A percentile compares a stretch with the other conserved stretches of the same genome.
Conservation (phyloP, 2,329 filamentous ascomycete species). For the Westerdykella ornata region DNA sequence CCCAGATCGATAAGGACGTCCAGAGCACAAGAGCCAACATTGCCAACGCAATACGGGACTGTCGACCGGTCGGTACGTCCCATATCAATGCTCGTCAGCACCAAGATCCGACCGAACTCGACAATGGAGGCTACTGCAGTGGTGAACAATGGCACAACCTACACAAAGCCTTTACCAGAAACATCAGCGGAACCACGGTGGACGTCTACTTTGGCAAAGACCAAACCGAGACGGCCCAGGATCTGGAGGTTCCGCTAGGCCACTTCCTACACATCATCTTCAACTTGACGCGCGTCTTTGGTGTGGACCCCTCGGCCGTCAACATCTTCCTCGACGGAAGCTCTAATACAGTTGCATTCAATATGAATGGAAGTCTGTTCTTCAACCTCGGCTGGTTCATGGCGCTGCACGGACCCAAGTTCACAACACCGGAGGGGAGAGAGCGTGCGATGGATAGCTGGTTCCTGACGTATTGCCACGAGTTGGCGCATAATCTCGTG, state of each 20-base stretch:
- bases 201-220: slow-evolving; percentile 33
- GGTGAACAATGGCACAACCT: slow-evolving; percentile 35
- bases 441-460: slow-evolving; percentile 62
- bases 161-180: slow-evolving; percentile 32
- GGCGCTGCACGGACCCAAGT: slow-evolving; percentile 56
- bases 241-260: slow-evolving; percentile 21
- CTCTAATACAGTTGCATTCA: slow-evolving; percentile 87
- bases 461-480: slow-evolving; percentile 94
- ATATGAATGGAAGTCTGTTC: slow-evolving; percentile 78
- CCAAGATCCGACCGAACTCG: slow-evolving; percentile 34
- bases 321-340: slow-evolving; percentile 82
- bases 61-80: slow-evolving; percentile 28
- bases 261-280: slow-evolving; percentile 33
- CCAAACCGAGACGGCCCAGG: slow-evolving; percentile 21
- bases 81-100: slow-evolving; percentile 32
- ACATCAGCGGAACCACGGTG: slow-evolving; percentile 28
- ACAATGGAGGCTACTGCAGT: slow-evolving; percentile 35
- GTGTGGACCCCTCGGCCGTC: slow-evolving; percentile 59
- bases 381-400: slow-evolving; percentile 87
- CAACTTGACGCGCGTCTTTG: slow-evolving; percentile 48
- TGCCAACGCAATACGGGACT: slow-evolving; percentile 34
- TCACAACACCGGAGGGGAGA: slow-evolving; percentile 21
- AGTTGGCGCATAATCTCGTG: slow-evolving; percentile 91
- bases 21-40: slow-evolving; percentile 33
- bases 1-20: slow-evolving; percentile 31